These are phyloP conservation scores for Tremellales sp. DNA, from an alignment of 1,284 basidiomycete species.

Conservation along the genomic window DNA sequence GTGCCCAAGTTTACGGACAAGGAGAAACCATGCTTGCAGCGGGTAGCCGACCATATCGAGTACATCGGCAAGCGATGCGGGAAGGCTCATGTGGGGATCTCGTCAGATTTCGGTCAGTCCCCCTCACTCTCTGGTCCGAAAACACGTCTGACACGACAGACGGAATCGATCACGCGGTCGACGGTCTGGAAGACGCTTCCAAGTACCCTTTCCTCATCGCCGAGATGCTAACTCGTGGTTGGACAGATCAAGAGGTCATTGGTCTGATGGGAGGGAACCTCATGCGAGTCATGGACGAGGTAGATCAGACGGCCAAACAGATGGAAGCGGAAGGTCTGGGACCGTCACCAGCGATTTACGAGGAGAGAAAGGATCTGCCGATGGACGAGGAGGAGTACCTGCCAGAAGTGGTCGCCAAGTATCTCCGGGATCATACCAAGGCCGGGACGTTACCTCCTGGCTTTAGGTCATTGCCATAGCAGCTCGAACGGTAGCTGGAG, in stretches of 20 bases:
- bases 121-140: background rate
- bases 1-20: conserved; percentile 21
- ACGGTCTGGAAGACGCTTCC: conserved; percentile 59
- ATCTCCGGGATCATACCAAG: background rate
- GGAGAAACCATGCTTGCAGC: conserved; percentile 49
- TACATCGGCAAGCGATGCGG: conserved; percentile 67
- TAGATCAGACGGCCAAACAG: conserved; percentile 60
- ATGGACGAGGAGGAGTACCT: background rate
- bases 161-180: conserved; percentile 56
- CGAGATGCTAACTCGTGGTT: conserved; percentile 70
- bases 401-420: background rate
- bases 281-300: conserved; percentile 66
- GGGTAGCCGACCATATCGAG: conserved; percentile 74
- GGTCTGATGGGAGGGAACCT: conserved; percentile 74
- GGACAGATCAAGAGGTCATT: conserved; percentile 69
- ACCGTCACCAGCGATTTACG: conserved; percentile 46
- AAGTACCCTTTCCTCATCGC: conserved; percentile 59
- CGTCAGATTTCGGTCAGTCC: conserved; percentile 17
- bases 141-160: conserved; percentile 44
- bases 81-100: conserved; percentile 58
- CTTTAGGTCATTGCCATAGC: too few relatives aligned
- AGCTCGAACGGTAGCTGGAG: too few relatives aligned
- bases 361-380: conserved; percentile 39
- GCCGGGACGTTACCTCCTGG: background rate
- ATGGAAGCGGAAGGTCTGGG: conserved; percentile 47